Evolutionary conservation across 805 yeast genomes (phyloP).

Genomic region (Hanseniaspora thailandica): DNA sequence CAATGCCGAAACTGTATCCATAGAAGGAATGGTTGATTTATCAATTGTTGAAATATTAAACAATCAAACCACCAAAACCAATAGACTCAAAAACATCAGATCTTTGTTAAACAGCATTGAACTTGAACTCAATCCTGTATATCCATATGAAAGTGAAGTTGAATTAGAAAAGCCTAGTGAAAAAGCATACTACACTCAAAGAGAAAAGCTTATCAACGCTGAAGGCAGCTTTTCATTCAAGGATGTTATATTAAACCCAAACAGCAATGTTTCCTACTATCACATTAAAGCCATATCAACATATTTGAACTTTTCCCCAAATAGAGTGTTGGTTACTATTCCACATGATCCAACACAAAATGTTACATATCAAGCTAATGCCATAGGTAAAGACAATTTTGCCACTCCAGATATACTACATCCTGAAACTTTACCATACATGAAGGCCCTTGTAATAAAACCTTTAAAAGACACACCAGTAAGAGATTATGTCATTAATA

Average conservation of each 20-base stretch:
- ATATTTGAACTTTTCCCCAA: conserved; percentile 28
- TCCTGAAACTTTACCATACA: conserved; percentile 25
- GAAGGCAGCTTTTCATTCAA: conserved; percentile 25
- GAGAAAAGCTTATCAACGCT: conserved; percentile 16
- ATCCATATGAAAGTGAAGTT: conserved; percentile 17
- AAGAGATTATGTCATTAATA: conserved; percentile 27
- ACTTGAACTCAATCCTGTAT: conserved; percentile 24
- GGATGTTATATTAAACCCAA: conserved; percentile 23
- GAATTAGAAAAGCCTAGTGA: conserved; percentile 10
- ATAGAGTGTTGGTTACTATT: conserved; percentile 23
- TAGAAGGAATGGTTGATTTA: conserved; percentile 25
- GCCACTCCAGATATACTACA: conserved; percentile 26
- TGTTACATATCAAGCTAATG: conserved; percentile 24
- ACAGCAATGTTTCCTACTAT: conserved; percentile 24
- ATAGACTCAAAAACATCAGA: conserved; percentile 7
- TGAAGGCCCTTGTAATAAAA: conserved; percentile 23
- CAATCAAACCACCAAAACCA: not conserved
- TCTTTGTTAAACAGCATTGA: conserved; percentile 20
- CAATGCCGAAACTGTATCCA: conserved; percentile 18
- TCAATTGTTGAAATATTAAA: conserved; percentile 19
- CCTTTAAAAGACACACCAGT: conserved; percentile 25
- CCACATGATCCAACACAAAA: conserved; percentile 16
- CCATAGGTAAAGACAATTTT: conserved; percentile 28
- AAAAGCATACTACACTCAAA: not conserved
- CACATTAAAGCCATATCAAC: conserved; percentile 24